phyloP scores from a whole-genome alignment of 2,329 filamentous ascomycete genomes.

The Penicillium polonicum region DNA sequence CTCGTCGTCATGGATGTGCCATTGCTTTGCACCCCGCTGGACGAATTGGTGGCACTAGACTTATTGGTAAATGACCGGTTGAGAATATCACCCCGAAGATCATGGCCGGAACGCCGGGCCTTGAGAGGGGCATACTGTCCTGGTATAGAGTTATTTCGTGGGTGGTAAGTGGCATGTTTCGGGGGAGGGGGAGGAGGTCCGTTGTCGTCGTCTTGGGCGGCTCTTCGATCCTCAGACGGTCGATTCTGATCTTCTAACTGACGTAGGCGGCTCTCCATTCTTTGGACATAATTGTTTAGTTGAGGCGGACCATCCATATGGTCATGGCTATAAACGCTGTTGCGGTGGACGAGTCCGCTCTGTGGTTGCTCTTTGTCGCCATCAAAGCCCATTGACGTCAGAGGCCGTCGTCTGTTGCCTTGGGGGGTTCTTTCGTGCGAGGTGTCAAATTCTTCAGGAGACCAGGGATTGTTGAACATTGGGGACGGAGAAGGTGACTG shows the following conservation, averaged over 20 bases:
- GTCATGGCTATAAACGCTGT: slow-evolving; percentile 36
- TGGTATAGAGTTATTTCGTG: slow-evolving; percentile 45
- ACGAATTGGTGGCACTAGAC: slow-evolving; percentile 77
- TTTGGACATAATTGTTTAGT: slow-evolving; percentile 80
- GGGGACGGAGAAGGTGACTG: slow-evolving; percentile 53
- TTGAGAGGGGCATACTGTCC: slow-evolving; percentile 39
- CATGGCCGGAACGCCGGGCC: slow-evolving; percentile 61
- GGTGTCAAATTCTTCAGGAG: slow-evolving; percentile 77
- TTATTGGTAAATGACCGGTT: slow-evolving; percentile 84
- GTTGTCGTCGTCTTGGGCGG: slow-evolving; percentile 49
- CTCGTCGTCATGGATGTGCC: slow-evolving; percentile 65
- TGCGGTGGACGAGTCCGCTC: slow-evolving; percentile 56
- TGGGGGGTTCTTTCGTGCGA: slow-evolving; percentile 35
- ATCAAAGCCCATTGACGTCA: slow-evolving; percentile 72
- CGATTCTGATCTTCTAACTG: slow-evolving; percentile 61
- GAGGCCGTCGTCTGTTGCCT: slow-evolving; percentile 54
- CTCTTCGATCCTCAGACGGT: slow-evolving; percentile 51
- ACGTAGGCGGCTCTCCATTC: slow-evolving; percentile 82
- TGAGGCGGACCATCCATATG: slow-evolving; percentile 63
- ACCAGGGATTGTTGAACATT: slow-evolving; percentile 69
- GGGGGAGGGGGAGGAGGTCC: slow-evolving; percentile 63
- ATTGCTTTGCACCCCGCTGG: slow-evolving; percentile 67
- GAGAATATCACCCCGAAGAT: slow-evolving; percentile 68
- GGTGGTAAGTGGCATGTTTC: slow-evolving; percentile 48
- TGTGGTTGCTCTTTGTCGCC: slow-evolving; percentile 54